Base-by-base conservation (phyloP, 2,329 filamentous ascomycete species). In the Exutisphaerella laricina region DNA sequence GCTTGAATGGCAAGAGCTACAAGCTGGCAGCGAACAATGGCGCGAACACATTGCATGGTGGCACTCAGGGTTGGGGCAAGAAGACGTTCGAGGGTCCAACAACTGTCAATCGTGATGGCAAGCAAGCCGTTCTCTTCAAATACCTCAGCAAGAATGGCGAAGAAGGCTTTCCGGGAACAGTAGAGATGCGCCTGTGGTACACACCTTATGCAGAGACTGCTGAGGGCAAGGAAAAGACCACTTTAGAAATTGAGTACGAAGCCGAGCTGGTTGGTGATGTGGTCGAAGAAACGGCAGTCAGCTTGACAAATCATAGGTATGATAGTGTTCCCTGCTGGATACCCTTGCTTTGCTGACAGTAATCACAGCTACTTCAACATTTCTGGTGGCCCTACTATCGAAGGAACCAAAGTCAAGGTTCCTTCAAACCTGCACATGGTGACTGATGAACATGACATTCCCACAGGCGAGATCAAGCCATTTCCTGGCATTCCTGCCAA, bases 251-350 rank as follows among this genome's bases (percentile, higher is more conserved):
- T 37, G 92, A 97, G 65, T 97, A 94, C 63, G 85, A 95, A 71
- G 88, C 85, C 14, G 80, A 87, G 65, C 73, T 97, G 34, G 74
- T 88, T 3, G 60, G 77, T 3, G 82, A 79, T 46, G 74, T 84
- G 37, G 83, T 82, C 9, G 81, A 89, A n/a, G 90, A 96, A 74
- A 97, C 90, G 0, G 82, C 82, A 30, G 78, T 97, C 63, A 94
- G 89, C 68, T 77, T 97, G 69, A 97, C 92, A 37, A 98, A 97
- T 70, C 90, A 98, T 71, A 94, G 87, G 84, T 88, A 66, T 17
- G 25, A 41, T 21, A 29, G 20, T 34, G 12, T 30, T 39, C 6
- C 21, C 29, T 5, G 13, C 13, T 29, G 9, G 29, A 35, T 25
- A 32, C 39, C 38, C 30, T 26, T 14, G 20, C 38, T 39, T 41